phyloP scores from a whole-genome alignment of 2,329 filamentous ascomycete genomes.

The Alternaria atra region DNA sequence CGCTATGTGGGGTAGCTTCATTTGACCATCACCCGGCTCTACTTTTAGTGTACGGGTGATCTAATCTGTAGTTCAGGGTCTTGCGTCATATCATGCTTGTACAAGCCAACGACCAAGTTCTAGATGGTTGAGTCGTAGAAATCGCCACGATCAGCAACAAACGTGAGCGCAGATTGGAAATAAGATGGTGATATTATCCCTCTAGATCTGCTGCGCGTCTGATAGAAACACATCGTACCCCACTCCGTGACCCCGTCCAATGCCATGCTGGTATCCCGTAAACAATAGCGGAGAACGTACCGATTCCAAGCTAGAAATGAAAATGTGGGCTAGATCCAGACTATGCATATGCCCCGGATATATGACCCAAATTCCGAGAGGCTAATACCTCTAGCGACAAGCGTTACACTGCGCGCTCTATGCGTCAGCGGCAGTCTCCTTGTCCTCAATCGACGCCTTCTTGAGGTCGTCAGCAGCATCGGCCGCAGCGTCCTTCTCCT shows the following conservation, averaged over 20 bases:
- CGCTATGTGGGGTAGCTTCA: conserved; percentile 20
- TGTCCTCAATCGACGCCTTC: conserved; percentile 68
- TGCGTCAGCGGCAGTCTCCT: conserved; percentile 36
- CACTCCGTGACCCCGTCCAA: conserved; percentile 28
- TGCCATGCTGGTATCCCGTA: conserved; percentile 32
- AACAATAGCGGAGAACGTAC: conserved; percentile 25
- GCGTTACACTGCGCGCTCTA: conserved; percentile 22
- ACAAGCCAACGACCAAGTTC: not conserved
- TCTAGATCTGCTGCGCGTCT: conserved; percentile 30
- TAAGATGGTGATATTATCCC: conserved; percentile 28
- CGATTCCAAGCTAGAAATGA: conserved; percentile 28
- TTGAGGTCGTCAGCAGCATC: conserved; percentile 69
- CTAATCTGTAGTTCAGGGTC: conserved; percentile 12
- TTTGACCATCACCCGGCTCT: conserved; percentile 7
- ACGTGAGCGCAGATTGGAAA: conserved; percentile 9
- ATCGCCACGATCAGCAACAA: not conserved
- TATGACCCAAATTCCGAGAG: conserved; percentile 27
- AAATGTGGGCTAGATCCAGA: conserved; percentile 27
- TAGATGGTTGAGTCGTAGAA: not conserved
- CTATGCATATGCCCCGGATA: conserved; percentile 27
- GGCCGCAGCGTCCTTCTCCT: conserved; percentile 67
- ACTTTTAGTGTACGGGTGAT: conserved; percentile 2
- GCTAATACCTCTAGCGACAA: conserved; percentile 15
- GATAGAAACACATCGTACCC: conserved; percentile 24
- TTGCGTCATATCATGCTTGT: conserved; percentile 20